phyloP scores from a whole-genome alignment of 2,329 filamentous ascomycete genomes.

The Nemania bipapillata region DNA sequence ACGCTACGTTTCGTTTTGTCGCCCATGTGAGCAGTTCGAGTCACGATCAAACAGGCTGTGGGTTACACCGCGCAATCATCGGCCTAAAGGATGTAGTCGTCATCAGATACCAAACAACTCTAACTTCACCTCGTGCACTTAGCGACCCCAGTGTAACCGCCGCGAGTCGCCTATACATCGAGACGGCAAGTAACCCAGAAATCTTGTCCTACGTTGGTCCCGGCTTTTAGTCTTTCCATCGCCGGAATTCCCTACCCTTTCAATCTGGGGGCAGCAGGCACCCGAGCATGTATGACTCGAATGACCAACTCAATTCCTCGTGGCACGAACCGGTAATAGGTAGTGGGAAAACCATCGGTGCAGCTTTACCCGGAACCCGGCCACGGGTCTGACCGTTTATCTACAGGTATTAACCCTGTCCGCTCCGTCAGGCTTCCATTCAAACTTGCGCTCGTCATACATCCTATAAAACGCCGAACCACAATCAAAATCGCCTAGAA shows the following conservation, averaged over 20 bases:
- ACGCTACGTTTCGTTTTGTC: neutral
- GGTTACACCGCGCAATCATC: neutral
- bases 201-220: conserved; percentile 14
- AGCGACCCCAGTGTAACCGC: conserved; percentile 21
- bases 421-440: conserved; percentile 10
- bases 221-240: neutral
- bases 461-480: neutral
- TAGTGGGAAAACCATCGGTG: neutral
- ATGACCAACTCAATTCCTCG: neutral
- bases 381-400: no score
- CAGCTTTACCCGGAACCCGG: neutral
- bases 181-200: neutral
- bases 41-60: neutral
- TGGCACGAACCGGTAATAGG: neutral
- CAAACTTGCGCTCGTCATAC: conserved; percentile 7
- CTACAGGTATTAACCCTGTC: neutral
- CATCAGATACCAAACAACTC: neutral
- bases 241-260: neutral
- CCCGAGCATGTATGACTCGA: neutral
- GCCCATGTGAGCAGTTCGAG: neutral
- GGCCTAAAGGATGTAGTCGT: neutral
- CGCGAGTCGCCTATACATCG: neutral
- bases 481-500: neutral
- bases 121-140: neutral
- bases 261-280: neutral